Evolutionary conservation across 1,284 basidiomycete species (phyloP), one percentile per base, ranked within the genome.

Genomic region (Ganoderma sp.): DNA sequence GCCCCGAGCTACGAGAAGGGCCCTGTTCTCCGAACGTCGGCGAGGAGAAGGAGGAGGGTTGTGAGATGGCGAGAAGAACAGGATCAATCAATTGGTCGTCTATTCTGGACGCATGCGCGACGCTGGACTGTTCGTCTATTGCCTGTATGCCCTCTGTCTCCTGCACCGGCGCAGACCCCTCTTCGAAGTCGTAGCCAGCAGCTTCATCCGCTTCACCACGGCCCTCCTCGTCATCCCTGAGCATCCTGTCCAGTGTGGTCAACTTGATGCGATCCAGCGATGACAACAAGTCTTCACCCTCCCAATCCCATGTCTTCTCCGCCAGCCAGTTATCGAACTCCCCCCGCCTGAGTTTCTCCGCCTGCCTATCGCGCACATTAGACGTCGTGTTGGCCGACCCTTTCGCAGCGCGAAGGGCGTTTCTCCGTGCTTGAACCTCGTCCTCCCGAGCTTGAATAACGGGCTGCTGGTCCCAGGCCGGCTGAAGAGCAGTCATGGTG

Each of bases 191-290:
- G 54, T 43, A 41, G 12, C 10, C 41, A 32, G 15, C 39, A 8
- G 15, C 42, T 22, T 54, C 52, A 17, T 45, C 50, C 2, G 15
- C 43, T 28, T 41, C 25, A 32, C 61, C 63, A 10, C 56, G 57
- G 0, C 54, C 69, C 48, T 78, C 77, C 63, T 83, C 81, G 43
- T 77, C 77, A 54, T 81, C 78, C 39, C 82, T 79, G 62, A 88
- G 72, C 28, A 89, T 80, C 34, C 74, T 73, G 64, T 89, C 87
- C 71, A 90, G 78, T 3, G 81, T 83, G 60, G 73, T 76, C 12
- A 89, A 76, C 69, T 82, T 78, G 2, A 75, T 68, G 3, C 63
- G 65, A 54, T 80, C 81, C 67, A 89, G 71, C 34, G 70, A 72
- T 15, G 69, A 70, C 67, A 88, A 75, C 41, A 78, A 48, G 58